Percentiles rank a stretch among this genome's conserved stretches.
Evolutionary conservation across 768 basidiomycete species (phyloP).

Genomic region (Panellus pusillus): DNA sequence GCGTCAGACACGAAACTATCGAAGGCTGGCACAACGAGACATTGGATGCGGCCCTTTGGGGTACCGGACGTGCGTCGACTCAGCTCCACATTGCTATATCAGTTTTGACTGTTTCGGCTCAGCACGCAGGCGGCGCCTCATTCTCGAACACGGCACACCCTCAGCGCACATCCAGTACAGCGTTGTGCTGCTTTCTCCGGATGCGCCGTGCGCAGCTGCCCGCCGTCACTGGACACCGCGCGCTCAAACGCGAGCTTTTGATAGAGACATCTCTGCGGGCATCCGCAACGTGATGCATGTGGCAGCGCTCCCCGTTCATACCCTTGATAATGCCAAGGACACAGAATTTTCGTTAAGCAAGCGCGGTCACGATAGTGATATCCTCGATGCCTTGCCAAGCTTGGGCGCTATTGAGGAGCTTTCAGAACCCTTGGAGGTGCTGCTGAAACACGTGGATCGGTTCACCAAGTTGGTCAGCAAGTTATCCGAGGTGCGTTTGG

Average conservation of each 20-base stretch:
- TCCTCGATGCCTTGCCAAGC: neutral
- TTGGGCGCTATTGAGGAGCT: neutral
- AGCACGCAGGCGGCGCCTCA: neutral
- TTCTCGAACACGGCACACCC: neutral
- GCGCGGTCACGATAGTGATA: too few relatives aligned
- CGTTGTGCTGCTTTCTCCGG: slow-evolving; percentile 2
- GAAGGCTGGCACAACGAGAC: neutral
- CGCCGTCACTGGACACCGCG: neutral
- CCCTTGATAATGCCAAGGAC: neutral
- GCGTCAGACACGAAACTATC: neutral
- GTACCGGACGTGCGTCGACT: neutral
- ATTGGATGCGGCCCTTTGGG: neutral
- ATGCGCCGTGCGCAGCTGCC: neutral
- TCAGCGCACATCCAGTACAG: neutral
- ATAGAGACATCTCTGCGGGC: neutral
- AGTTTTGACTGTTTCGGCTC: neutral
- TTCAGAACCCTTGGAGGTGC: neutral
- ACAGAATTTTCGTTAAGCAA: too few relatives aligned
- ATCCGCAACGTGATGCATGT: neutral
- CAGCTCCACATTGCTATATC: neutral
- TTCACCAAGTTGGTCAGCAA: slow-evolving; percentile 1
- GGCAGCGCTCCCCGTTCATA: neutral
- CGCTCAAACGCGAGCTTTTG: neutral
- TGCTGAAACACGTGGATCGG: neutral
- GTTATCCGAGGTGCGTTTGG: slow-evolving; percentile 3